Conservation (phyloP, 2,329 filamentous ascomycete genomes). For the Juglanconis oblonga region DNA sequence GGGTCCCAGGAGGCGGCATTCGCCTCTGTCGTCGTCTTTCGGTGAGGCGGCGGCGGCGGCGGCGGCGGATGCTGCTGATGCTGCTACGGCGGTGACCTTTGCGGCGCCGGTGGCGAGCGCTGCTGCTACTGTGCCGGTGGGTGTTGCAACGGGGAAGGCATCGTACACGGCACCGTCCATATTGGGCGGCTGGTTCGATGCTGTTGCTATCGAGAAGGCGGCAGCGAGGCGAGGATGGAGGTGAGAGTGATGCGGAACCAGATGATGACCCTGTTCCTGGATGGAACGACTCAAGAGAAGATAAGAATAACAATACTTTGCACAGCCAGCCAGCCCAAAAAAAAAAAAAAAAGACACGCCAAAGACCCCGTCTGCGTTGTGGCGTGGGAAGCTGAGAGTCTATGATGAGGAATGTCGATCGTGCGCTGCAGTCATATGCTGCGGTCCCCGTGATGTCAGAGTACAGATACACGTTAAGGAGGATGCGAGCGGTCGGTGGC, state of each 20-base stretch:
- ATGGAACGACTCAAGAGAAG: not conserved
- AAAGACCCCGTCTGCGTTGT: too few relatives aligned
- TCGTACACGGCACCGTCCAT: constrained; percentile 5
- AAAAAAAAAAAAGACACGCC: too few relatives aligned
- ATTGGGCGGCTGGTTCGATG: constrained; percentile 5
- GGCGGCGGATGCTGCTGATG: not conserved
- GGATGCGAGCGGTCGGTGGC: not conserved
- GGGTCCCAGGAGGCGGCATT: constrained; percentile 83
- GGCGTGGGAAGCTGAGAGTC: not conserved
- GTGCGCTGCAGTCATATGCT: not conserved
- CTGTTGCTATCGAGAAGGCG: constrained; percentile 16
- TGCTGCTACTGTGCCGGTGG: constrained; percentile 4
- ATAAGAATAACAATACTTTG: not conserved
- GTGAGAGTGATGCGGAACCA: not conserved
- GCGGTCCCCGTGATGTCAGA: not conserved
- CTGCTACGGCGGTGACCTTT: not conserved
- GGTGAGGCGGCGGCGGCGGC: not conserved
- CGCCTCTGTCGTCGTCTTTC: constrained; percentile 55
- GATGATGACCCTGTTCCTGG: not conserved
- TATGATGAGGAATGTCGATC: not conserved
- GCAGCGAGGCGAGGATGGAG: not conserved
- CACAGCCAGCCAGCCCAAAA: too few relatives aligned
- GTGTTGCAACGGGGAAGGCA: not conserved
- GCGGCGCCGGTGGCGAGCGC: constrained; percentile 1
- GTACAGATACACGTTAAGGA: not conserved